Conservation (phyloP, 140 eudicot species). For the Senecio squalidus region DNA sequence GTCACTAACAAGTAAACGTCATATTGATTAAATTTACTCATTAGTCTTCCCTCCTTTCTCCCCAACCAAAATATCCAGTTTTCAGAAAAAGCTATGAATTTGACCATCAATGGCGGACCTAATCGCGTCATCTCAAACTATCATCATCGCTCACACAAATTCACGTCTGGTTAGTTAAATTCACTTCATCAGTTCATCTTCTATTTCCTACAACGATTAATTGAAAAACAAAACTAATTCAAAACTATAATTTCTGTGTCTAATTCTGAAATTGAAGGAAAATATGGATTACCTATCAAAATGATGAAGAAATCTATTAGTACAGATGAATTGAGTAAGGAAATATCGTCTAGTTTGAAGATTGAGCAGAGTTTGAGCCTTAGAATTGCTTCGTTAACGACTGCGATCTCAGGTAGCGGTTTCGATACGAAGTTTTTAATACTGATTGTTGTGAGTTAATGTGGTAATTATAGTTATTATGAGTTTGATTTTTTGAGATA, state of each 20-base stretch:
- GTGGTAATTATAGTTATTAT: too few species aligned
- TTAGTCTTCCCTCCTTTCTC: background rate
- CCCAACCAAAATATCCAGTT: background rate
- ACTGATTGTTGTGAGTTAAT: too few species aligned
- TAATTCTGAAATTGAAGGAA: too few species aligned
- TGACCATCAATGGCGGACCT: constrained; percentile 26
- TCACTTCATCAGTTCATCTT: too few species aligned
- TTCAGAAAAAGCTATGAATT: constrained; percentile 33
- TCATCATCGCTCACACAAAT: constrained; percentile 17
- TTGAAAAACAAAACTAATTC: too few species aligned
- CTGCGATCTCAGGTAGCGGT: constrained; percentile 36
- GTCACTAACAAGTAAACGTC: too few species aligned
- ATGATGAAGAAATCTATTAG: constrained; percentile 9
- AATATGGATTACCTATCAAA: constrained; percentile 10
- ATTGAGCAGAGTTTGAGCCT: constrained; percentile 21
- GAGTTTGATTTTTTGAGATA: too few species aligned
- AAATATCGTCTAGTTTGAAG: constrained; percentile 4
- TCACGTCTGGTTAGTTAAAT: constrained; percentile 31
- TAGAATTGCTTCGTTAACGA: constrained; percentile 22
- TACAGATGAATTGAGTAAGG: constrained; percentile 10
- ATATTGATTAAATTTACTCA: too few species aligned
- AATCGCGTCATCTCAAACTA: constrained; percentile 30
- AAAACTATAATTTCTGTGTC: too few species aligned
- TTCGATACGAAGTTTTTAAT: background rate
- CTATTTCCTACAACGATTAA: too few species aligned